Conservation (phyloP, 2,329 filamentous ascomycete species). For the Fusarium decemcellulare region DNA sequence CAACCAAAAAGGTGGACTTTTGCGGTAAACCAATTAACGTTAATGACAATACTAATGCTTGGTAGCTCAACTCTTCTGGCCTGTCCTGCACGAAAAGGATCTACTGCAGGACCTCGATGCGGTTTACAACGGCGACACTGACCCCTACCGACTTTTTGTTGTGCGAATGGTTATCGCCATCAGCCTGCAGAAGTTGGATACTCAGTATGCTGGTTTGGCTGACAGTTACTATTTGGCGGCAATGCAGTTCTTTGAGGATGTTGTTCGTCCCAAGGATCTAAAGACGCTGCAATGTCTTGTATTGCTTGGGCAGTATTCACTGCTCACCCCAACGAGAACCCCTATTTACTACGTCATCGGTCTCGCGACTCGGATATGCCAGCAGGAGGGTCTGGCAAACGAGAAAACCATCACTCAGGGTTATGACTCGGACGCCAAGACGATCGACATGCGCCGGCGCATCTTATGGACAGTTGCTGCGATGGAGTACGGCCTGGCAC, state of each 20-base stretch:
- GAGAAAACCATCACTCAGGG: conserved; percentile 86
- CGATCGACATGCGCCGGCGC: conserved; percentile 90
- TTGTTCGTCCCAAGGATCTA: conserved; percentile 89
- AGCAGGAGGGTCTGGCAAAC: conserved; percentile 88
- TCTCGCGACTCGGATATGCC: conserved; percentile 87
- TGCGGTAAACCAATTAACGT: not conserved
- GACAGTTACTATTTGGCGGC: conserved; percentile 96
- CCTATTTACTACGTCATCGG: conserved; percentile 96
- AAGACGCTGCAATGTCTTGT: conserved; percentile 91
- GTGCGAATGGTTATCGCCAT: conserved; percentile 94
- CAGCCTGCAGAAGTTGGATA: conserved; percentile 91
- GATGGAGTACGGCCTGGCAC: conserved; percentile 90
- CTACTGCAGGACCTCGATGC: conserved; percentile 84
- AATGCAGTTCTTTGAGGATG: conserved; percentile 84
- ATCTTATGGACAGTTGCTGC: conserved; percentile 90
- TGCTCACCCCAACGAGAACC: conserved; percentile 91
- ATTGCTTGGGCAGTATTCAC: conserved; percentile 90
- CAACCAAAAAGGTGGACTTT: conserved; percentile 79
- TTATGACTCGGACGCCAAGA: conserved; percentile 76
- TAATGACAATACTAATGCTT: conserved; percentile 25
- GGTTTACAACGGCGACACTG: conserved; percentile 81
- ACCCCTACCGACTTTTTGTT: conserved; percentile 90
- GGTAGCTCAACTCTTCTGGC: conserved; percentile 88
- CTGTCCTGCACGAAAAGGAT: conserved; percentile 86
- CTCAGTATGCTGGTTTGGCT: conserved; percentile 91